A percentile compares a stretch with the other conserved stretches of the same genome.
Evolutionary conservation across 1,284 basidiomycete species (phyloP).

Genomic region (Cryptococcus jaspeensis): DNA sequence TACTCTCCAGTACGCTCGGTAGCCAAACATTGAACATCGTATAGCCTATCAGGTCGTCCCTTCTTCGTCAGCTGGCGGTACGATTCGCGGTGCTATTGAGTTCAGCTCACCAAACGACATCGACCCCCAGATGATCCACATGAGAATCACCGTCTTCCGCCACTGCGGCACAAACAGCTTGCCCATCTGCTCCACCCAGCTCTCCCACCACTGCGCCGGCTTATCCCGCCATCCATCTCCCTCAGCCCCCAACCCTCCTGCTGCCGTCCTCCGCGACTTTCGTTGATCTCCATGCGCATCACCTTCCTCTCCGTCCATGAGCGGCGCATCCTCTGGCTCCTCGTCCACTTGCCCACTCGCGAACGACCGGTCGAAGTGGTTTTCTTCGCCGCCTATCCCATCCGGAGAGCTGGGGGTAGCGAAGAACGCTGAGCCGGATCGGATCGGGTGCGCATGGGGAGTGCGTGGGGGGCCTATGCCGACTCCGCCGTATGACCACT

Average conservation of each 20-base stretch:
- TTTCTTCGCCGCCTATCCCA: not conserved
- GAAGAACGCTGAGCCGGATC: conserved; percentile 35
- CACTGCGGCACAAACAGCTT: conserved; percentile 80
- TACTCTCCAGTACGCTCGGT: conserved; percentile 72
- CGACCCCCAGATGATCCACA: conserved; percentile 79
- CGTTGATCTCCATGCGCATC: not conserved
- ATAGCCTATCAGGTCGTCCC: conserved; percentile 58
- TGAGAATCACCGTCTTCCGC: conserved; percentile 74
- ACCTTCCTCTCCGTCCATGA: conserved; percentile 42
- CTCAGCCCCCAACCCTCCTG: not conserved
- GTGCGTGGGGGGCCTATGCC: conserved; percentile 19
- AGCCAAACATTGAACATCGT: conserved; percentile 98
- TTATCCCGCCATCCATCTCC: conserved; percentile 7
- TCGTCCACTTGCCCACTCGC: not conserved
- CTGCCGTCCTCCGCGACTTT: not conserved
- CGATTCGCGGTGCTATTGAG: not conserved
- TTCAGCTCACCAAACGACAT: conserved; percentile 69
- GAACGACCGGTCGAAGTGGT: not conserved
- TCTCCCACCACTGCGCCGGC: conserved; percentile 21
- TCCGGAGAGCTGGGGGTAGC: conserved; percentile 3
- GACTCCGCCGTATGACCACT: conserved; percentile 26
- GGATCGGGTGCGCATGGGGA: conserved; percentile 18
- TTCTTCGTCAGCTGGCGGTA: not conserved
- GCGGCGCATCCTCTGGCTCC: conserved; percentile 46
- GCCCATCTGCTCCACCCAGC: conserved; percentile 67